phyloP scores from a whole-genome alignment of 257 asterid species.

The Przewalskia tangutica region DNA sequence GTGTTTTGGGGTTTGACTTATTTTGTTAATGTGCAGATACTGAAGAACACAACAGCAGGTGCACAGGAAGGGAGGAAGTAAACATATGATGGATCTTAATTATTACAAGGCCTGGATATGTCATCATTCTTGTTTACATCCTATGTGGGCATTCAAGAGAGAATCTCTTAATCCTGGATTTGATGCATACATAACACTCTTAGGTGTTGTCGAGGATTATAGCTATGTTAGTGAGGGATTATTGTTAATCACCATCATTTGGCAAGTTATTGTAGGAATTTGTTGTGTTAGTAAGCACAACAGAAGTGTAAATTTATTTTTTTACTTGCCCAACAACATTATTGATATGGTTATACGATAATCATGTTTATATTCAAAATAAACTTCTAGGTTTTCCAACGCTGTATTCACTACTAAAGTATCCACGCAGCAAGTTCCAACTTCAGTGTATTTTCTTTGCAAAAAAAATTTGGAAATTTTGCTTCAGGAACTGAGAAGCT shows the following conservation, averaged over 20 bases:
- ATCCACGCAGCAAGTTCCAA: too few species aligned
- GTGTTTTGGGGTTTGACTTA: background rate
- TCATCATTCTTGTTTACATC: background rate
- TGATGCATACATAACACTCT: background rate
- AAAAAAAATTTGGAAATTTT: too few species aligned
- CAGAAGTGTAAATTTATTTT: too few species aligned
- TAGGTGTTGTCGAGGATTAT: background rate
- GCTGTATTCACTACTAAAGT: too few species aligned
- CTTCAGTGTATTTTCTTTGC: too few species aligned
- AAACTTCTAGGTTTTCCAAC: too few species aligned
- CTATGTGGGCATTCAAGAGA: background rate
- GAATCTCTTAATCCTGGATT: background rate
- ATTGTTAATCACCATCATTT: background rate
- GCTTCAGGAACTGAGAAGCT: too few species aligned
- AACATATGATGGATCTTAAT: background rate
- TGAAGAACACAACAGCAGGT: constrained; percentile 52
- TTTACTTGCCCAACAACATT: too few species aligned
- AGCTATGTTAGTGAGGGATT: background rate
- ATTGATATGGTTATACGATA: too few species aligned
- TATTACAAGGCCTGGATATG: background rate
- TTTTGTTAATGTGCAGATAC: constrained; percentile 21
- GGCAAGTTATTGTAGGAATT: too few species aligned
- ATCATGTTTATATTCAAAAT: too few species aligned
- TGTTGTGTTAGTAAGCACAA: too few species aligned
- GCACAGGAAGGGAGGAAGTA: constrained; percentile 39